Percentiles rank a stretch among this genome's conserved stretches.
Evolutionary conservation across 495 filamentous ascomycete genomes (phyloP).

Genomic region (Aspergillus cristatus): DNA sequence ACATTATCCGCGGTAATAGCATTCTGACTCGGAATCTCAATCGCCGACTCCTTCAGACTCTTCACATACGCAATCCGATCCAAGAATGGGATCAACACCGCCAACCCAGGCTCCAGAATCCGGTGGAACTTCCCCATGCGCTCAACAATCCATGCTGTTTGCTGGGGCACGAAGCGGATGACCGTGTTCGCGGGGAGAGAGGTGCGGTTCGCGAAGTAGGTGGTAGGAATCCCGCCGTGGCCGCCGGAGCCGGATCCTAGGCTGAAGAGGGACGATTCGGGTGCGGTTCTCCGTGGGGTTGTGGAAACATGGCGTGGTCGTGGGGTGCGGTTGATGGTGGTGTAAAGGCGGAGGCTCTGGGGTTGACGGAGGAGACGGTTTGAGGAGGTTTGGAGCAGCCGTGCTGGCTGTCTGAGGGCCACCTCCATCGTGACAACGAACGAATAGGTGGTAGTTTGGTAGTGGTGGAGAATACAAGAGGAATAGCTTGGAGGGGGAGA

Average conservation of each 20-base stretch:
- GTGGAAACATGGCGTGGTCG: constrained; percentile 25
- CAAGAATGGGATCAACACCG: constrained; percentile 80
- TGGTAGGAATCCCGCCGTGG: constrained; percentile 17
- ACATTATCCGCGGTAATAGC: constrained; percentile 99
- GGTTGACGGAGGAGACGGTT: constrained; percentile 11
- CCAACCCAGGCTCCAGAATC: constrained; percentile 84
- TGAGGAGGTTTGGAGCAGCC: constrained; percentile 25
- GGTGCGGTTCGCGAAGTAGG: constrained; percentile 52
- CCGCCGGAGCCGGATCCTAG: constrained; percentile 14
- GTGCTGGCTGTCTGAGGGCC: constrained; percentile 28
- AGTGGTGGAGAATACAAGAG: neutral
- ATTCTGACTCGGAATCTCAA: constrained; percentile 92
- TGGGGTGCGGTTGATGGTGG: constrained; percentile 19
- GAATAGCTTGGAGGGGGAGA: constrained; percentile 2
- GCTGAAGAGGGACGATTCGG: constrained; percentile 20
- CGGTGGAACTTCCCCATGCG: constrained; percentile 95
- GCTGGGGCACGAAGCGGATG: constrained; percentile 94
- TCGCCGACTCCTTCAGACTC: constrained; percentile 87
- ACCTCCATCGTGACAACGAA: constrained; percentile 29
- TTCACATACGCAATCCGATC: constrained; percentile 98
- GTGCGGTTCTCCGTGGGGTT: constrained; percentile 21
- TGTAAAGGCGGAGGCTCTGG: constrained; percentile 12
- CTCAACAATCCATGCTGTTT: constrained; percentile 99
- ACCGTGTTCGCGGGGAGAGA: constrained; percentile 85
- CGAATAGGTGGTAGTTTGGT: no score